Conservation (phyloP, 129 eudicot genomes). For the Flaveria sonorensis region DNA sequence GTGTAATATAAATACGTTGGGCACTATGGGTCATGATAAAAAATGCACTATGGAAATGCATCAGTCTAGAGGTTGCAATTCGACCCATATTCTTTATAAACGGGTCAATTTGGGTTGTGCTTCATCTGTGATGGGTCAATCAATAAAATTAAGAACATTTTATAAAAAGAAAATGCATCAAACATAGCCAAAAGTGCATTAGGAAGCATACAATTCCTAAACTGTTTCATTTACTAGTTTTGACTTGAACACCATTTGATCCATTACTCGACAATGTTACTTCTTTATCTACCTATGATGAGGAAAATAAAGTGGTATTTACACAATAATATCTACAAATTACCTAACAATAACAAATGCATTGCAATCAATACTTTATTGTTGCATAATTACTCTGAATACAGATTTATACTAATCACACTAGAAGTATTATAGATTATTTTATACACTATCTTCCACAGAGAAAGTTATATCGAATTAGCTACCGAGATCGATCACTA, state of each 20-base stretch:
- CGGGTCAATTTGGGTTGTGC: background rate
- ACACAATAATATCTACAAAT: background rate
- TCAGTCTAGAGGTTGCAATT: background rate
- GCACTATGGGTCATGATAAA: background rate
- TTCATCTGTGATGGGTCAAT: background rate
- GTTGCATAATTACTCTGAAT: constrained; percentile 20
- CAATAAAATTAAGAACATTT: background rate
- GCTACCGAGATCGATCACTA: constrained; percentile 20
- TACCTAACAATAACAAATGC: background rate
- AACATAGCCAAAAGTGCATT: constrained; percentile 6
- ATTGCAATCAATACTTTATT: background rate
- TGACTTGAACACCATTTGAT: background rate
- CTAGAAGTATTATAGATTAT: constrained; percentile 10
- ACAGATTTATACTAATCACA: constrained; percentile 29
- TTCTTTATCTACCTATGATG: background rate
- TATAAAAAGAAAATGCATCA: background rate
- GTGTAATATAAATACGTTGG: background rate
- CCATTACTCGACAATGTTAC: background rate
- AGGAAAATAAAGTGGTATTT: background rate
- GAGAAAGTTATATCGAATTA: constrained; percentile 21
- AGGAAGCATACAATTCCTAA: constrained; percentile 8
- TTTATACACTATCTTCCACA: constrained; percentile 34
- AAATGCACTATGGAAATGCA: background rate
- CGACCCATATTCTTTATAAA: background rate
- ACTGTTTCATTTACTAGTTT: background rate